phyloP scores from a whole-genome alignment of 352 stramenopile species.

The Globisporangium yorkense region DNA sequence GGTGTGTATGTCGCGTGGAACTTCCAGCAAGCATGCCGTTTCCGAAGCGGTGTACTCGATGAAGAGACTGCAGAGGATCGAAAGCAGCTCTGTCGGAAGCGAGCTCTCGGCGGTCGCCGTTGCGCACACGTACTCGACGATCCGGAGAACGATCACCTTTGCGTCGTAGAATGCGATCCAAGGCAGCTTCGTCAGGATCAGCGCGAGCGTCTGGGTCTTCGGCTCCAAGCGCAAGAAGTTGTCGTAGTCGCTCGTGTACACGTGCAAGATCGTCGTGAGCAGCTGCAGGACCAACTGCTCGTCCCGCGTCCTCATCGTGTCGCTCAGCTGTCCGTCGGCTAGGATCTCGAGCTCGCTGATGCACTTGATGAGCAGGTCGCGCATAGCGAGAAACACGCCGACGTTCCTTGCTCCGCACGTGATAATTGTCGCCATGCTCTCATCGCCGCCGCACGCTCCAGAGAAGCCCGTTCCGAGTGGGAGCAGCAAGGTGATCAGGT shows the following conservation, averaged over 20 bases:
- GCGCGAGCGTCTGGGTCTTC: slow-evolving; percentile 58
- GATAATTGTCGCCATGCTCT: slow-evolving; percentile 34
- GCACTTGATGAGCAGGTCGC: slow-evolving; percentile 58
- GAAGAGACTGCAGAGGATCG: slow-evolving; percentile 59
- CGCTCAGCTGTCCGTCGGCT: slow-evolving; percentile 2
- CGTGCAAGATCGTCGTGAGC: slow-evolving; percentile 56
- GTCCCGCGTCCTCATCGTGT: slow-evolving; percentile 12
- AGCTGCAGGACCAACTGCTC: slow-evolving; percentile 57
- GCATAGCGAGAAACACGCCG: slow-evolving; percentile 50
- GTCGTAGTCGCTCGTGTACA: slow-evolving; percentile 68
- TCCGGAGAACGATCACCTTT: slow-evolving; percentile 61
- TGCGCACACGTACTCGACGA: slow-evolving; percentile 75
- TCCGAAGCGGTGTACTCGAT: slow-evolving; percentile 36
- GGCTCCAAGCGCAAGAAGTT: slow-evolving; percentile 71
- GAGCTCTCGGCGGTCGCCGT: slow-evolving; percentile 33
- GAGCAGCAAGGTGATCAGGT: slow-evolving; percentile 48
- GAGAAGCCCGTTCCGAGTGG: slow-evolving; percentile 48
- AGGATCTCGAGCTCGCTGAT: slow-evolving; percentile 24
- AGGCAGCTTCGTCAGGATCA: slow-evolving; percentile 61
- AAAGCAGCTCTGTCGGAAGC: slow-evolving; percentile 54
- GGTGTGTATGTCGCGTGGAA: neutral
- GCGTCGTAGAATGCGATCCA: slow-evolving; percentile 48
- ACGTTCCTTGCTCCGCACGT: slow-evolving; percentile 55
- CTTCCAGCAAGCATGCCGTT: slow-evolving; percentile 18
- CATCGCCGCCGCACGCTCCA: slow-evolving; percentile 23